These are phyloP conservation scores for Pyrus communis DNA, from an alignment of 306 rosid species.

Conservation along the genomic window DNA sequence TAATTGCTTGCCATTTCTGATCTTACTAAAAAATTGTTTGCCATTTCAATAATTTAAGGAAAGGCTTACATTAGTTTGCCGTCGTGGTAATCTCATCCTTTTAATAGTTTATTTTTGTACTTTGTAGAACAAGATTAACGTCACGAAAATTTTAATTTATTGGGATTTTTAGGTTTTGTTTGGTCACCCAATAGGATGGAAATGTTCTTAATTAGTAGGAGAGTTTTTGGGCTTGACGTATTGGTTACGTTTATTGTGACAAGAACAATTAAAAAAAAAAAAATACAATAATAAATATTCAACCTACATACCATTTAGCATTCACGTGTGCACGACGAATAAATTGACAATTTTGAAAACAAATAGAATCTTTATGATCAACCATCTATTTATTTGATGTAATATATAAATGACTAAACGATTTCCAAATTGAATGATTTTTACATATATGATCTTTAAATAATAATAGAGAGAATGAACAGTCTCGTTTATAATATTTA, in stretches of 20 bases:
- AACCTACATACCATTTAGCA: too few species aligned
- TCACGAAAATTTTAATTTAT: background rate
- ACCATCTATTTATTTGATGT: too few species aligned
- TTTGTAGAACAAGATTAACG: background rate
- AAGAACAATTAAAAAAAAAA: background rate
- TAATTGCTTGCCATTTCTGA: background rate
- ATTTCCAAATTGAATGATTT: too few species aligned
- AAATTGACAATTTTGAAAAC: too few species aligned
- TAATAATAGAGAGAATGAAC: too few species aligned
- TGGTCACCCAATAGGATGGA: background rate
- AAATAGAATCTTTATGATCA: too few species aligned
- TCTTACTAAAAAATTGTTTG: too few species aligned
- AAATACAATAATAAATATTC: too few species aligned
- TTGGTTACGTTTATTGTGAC: background rate
- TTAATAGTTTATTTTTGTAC: background rate
- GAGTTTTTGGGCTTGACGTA: background rate
- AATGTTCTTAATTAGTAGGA: background rate
- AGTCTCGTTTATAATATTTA: too few species aligned
- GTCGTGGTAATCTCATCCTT: background rate
- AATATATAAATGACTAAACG: too few species aligned
- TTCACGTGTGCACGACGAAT: rapidly evolving
- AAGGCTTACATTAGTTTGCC: background rate
- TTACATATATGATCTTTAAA: too few species aligned
- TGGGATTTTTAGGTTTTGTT: background rate
- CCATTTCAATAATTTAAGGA: background rate